Conservation (phyloP, 2,329 filamentous ascomycete species). For the Epichloe sp. region DNA sequence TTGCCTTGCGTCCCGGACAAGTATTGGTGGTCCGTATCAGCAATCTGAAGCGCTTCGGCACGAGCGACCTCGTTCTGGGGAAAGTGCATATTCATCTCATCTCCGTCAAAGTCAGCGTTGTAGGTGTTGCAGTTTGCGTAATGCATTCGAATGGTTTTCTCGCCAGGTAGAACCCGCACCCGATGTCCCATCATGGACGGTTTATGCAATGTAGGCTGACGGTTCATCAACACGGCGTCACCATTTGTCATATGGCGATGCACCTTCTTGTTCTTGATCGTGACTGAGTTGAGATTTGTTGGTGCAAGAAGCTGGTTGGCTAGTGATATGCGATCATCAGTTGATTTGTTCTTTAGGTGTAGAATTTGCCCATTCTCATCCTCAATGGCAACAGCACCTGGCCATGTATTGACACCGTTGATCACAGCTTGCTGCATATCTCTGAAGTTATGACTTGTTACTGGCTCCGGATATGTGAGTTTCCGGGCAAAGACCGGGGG, state of each 20-base stretch:
- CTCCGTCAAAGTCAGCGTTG: conserved; percentile 97
- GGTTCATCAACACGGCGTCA: conserved; percentile 97
- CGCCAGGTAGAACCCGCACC: conserved; percentile 79
- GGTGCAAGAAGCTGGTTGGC: conserved; percentile 89
- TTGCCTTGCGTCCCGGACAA: conserved; percentile 88
- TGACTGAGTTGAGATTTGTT: conserved; percentile 55
- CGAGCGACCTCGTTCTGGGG: conserved; percentile 92
- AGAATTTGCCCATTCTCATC: conserved; percentile 90
- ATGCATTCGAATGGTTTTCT: conserved; percentile 98
- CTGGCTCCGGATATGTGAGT: conserved; percentile 90
- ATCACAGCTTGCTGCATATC: conserved; percentile 93
- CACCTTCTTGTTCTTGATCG: conserved; percentile 85
- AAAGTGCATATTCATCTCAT: conserved; percentile 99
- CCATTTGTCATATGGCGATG: conserved; percentile 92
- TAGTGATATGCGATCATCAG: conserved; percentile 75
- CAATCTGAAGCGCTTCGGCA: conserved; percentile 83
- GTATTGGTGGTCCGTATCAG: conserved; percentile 95
- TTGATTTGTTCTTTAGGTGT: conserved; percentile 73
- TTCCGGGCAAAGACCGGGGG: conserved; percentile 98
- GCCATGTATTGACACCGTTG: conserved; percentile 88
- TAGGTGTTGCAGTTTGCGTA: conserved; percentile 99
- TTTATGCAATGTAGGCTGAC: conserved; percentile 94
- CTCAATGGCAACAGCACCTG: conserved; percentile 86
- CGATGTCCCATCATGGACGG: conserved; percentile 98
- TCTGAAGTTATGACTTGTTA: conserved; percentile 93